Evolutionary conservation across 345 rosid species (phyloP), one percentile per base, ranked within the genome.

Genomic region (Cardiospermum halicacabum): DNA sequence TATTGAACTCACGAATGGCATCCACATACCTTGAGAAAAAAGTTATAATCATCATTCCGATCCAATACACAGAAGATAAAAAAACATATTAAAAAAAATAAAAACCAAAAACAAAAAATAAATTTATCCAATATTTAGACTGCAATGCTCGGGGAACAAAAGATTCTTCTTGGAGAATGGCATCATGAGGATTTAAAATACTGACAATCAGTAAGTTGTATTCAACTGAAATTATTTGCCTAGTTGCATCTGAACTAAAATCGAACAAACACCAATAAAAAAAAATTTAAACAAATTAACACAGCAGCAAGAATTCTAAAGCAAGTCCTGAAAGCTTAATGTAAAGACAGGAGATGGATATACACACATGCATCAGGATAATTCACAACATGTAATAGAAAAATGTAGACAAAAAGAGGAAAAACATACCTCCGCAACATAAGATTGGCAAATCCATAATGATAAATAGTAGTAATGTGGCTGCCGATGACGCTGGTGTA

Each of bases 381-480:
- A 11, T 19, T 0, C 67, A 7, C 9, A 26, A 7, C 40, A 2
- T 19, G 42, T 5, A 21, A 55, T n/a, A 47, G 7, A 3, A 66
- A 5, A 45, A 28, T 1, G 7, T 24, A 21, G 34, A 26, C 4
- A 62, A 30, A 1, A 31, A 61, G 4, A 8, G 31, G 22, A 60
- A 16, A 31, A 65, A 55, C 61, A n/a, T 83, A 92, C 96, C 99
- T 89, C 57, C 99, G 78, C 79, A 91, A 48, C 99, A 94, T 91
- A 59, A 94, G 95, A 77, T 75, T 91, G 69, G 99, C 99, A 82
- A 94, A 94, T 21, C 99, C 99, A 60, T 85, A 91, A 76, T 94
- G 99, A 72, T 94, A 94, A 37, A 93, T 93, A 50, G 99, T 83
- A 3, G 93, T 69, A 16, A 94, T 94, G 69, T 94, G 96, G 73